phyloP scores from a whole-genome alignment of 208 protist species.

The Crithidia thermophila region DNA sequence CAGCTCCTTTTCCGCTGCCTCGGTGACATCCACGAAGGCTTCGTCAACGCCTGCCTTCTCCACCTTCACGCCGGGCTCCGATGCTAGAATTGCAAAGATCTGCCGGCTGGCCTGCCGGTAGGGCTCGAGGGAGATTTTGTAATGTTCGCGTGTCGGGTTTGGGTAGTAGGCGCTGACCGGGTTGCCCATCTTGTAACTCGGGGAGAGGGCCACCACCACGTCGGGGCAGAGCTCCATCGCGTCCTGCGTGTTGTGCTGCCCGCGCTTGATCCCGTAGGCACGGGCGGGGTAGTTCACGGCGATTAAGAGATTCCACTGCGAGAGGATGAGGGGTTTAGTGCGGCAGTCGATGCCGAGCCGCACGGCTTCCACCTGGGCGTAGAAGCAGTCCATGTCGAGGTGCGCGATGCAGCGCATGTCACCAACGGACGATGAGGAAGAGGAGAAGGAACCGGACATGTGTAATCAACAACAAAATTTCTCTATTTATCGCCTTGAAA shows the following conservation, averaged over 20 bases:
- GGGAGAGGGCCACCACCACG: slow-evolving; percentile 43
- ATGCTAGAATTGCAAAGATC: slow-evolving; percentile 72
- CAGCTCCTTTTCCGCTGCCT: slow-evolving; percentile 55
- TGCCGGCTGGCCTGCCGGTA: slow-evolving; percentile 80
- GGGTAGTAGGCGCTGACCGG: slow-evolving; percentile 54
- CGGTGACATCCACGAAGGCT: slow-evolving; percentile 87
- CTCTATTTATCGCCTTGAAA: no score
- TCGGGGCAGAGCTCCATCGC: slow-evolving; percentile 51
- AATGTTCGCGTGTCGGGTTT: slow-evolving; percentile 38
- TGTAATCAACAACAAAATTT: no score
- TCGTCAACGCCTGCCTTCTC: slow-evolving; percentile 88
- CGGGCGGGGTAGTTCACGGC: slow-evolving; percentile 92
- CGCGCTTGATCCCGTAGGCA: slow-evolving; percentile 65
- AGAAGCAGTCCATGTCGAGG: slow-evolving; percentile 95
- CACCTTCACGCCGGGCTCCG: slow-evolving; percentile 52
- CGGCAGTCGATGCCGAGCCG: slow-evolving; percentile 85
- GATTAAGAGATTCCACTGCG: slow-evolving; percentile 88
- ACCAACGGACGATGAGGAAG: no score
- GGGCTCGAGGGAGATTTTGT: slow-evolving; percentile 85
- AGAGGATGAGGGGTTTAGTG: slow-evolving; percentile 63
- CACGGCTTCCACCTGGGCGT: slow-evolving; percentile 89
- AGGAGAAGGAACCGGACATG: no score
- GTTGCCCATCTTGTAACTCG: slow-evolving; percentile 74
- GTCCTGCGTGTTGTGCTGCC: slow-evolving; percentile 47
- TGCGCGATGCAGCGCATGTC: slow-evolving; percentile 71